Conservation (phyloP, 2,329 filamentous ascomycete genomes). For the Mycocentrospora acerina region DNA sequence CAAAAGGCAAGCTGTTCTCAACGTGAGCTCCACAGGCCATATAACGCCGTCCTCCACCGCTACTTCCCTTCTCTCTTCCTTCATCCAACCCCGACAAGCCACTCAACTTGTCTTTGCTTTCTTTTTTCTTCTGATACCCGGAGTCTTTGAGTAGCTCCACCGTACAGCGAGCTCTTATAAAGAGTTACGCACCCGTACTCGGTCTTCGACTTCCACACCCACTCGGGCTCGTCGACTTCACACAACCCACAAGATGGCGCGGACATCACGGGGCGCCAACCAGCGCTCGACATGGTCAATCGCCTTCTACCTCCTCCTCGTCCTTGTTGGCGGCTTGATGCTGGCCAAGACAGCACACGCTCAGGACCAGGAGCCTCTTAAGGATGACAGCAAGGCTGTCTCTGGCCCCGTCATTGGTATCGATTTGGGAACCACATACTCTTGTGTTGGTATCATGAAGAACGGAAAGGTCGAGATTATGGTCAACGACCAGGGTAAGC, state of each 20-base stretch:
- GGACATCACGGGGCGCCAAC: constrained; percentile 64
- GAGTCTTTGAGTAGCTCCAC: constrained; percentile 23
- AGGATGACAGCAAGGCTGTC: constrained; percentile 61
- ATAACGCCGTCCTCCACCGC: constrained; percentile 31
- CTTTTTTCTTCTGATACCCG: constrained; percentile 33
- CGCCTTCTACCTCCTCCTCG: constrained; percentile 85
- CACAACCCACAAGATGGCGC: constrained; percentile 53
- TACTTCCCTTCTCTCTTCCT: constrained; percentile 23
- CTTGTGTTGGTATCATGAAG: constrained; percentile 76
- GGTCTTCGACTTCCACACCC: constrained; percentile 19
- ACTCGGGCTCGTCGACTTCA: constrained; percentile 14
- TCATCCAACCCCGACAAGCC: constrained; percentile 18
- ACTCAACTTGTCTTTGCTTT: constrained; percentile 22
- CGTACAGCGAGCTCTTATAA: constrained; percentile 25
- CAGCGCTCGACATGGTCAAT: constrained; percentile 82
- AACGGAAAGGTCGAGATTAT: constrained; percentile 47
- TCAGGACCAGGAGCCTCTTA: constrained; percentile 65
- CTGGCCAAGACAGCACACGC: constrained; percentile 76
- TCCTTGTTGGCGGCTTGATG: constrained; percentile 81
- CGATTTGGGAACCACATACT: constrained; percentile 93
- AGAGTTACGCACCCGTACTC: constrained; percentile 23
- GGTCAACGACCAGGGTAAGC: constrained; percentile 47
- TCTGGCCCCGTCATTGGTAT: constrained; percentile 66
- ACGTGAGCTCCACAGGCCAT: constrained; percentile 22
- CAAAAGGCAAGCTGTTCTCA: constrained; percentile 34